phyloP scores from a whole-genome alignment of 2,329 filamentous ascomycete species.

The Pseudovirgaria hyperparasitica region DNA sequence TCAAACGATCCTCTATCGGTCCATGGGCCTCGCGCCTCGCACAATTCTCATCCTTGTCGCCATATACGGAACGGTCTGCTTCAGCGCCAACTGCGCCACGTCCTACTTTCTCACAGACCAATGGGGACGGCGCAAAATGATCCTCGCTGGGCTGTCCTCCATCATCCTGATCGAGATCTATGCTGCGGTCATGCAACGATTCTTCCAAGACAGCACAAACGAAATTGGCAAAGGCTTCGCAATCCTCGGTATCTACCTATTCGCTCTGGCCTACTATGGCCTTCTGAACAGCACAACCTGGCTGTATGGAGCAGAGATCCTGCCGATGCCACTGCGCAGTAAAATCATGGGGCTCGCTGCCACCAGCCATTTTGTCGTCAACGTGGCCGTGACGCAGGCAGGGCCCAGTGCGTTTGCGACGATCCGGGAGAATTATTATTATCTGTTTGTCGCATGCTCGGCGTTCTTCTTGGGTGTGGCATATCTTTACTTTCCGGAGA shows the following conservation, averaged over 20 bases:
- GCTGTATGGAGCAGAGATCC: constrained; percentile 43
- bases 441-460: constrained; percentile 44
- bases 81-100: constrained; percentile 38
- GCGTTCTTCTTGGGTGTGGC: constrained; percentile 38
- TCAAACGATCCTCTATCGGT: constrained; percentile 44
- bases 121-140: constrained; percentile 48
- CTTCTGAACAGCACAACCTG: constrained; percentile 42
- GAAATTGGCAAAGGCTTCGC: constrained; percentile 46
- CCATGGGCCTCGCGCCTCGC: constrained; percentile 36
- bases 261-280: constrained; percentile 38
- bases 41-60: constrained; percentile 41
- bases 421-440: constrained; percentile 48
- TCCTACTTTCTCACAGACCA: constrained; percentile 42
- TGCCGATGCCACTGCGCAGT: constrained; percentile 40
- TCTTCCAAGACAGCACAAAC: constrained; percentile 44
- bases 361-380: constrained; percentile 38
- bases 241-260: constrained; percentile 46
- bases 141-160: constrained; percentile 38
- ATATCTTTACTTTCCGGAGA: constrained; percentile 44
- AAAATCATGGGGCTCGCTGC: constrained; percentile 44
- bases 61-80: constrained; percentile 42
- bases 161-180: constrained; percentile 47
- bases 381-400: too few relatives aligned
- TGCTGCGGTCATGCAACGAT: constrained; percentile 44
- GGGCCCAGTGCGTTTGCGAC: constrained; percentile 44